These are phyloP conservation scores for Lactuca sativa DNA, from an alignment of 129 eudicot genomes.

Conservation along the genomic window DNA sequence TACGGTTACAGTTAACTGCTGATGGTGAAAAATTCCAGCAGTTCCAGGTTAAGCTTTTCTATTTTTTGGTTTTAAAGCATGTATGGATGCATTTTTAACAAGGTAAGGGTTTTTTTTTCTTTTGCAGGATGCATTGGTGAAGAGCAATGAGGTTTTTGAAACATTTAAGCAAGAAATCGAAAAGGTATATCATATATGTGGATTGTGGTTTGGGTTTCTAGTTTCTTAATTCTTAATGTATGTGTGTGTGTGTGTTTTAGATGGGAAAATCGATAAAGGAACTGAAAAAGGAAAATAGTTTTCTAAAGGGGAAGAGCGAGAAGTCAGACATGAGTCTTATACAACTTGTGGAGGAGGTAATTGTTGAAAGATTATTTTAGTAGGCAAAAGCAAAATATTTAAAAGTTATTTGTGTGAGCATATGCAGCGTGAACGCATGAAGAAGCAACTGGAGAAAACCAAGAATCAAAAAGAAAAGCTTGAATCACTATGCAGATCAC, in stretches of 20 bases:
- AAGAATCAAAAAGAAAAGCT: constrained; percentile 89
- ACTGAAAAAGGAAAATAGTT: constrained; percentile 81
- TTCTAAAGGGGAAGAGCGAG: constrained; percentile 82
- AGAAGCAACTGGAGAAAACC: constrained; percentile 89
- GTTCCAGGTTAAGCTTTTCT: constrained; percentile 61
- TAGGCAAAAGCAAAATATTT: background rate
- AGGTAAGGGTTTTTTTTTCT: constrained; percentile 7
- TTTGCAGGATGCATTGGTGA: constrained; percentile 89
- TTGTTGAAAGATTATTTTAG: background rate
- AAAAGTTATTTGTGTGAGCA: constrained; percentile 6
- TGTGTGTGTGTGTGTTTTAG: constrained; percentile 51
- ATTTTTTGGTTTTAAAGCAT: background rate
- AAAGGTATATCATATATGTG: constrained; percentile 48
- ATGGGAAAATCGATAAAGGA: constrained; percentile 91
- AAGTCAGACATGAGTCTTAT: constrained; percentile 83
- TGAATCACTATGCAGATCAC: constrained; percentile 83
- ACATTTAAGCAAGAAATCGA: constrained; percentile 94
- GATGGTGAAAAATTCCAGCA: constrained; percentile 98
- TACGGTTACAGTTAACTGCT: constrained; percentile 81
- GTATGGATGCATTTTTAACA: constrained; percentile 10
- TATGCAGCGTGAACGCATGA: constrained; percentile 83
- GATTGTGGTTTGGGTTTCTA: too few relatives aligned
- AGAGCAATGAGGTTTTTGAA: constrained; percentile 96
- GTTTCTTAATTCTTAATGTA: background rate
- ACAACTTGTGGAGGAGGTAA: constrained; percentile 94